These are phyloP conservation scores for Sisymbrium altissimum DNA, from an alignment of 345 rosid species.

Conservation along the genomic window DNA sequence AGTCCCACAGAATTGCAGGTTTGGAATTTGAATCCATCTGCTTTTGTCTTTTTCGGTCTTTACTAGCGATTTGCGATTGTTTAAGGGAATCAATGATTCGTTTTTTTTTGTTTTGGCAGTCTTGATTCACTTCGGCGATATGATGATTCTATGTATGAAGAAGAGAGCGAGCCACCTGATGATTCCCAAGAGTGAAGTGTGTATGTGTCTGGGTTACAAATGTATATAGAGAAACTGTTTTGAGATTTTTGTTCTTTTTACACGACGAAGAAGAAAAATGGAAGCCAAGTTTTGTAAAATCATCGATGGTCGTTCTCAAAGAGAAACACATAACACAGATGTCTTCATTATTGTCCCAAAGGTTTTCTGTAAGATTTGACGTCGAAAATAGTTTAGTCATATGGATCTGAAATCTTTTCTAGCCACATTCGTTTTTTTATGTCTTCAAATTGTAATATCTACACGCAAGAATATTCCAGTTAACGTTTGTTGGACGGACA, in stretches of 20 bases:
- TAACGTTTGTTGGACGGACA: background rate
- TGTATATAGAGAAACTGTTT: conserved; percentile 17
- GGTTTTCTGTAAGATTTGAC: background rate
- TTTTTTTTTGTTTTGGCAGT: conserved; percentile 30
- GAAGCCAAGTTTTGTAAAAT: conserved; percentile 5
- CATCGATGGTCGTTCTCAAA: background rate
- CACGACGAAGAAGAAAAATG: background rate
- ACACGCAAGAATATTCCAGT: background rate
- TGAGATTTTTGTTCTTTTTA: background rate
- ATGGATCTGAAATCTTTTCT: too few relatives aligned
- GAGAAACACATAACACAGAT: background rate
- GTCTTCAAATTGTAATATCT: background rate
- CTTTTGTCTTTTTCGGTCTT: background rate
- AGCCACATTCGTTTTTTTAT: too few relatives aligned
- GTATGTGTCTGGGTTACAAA: background rate
- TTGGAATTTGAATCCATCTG: background rate
- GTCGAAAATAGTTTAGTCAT: background rate
- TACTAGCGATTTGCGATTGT: background rate
- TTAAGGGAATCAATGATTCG: background rate
- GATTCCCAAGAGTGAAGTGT: conserved; percentile 25
- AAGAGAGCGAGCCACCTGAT: conserved; percentile 14
- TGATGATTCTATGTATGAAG: conserved; percentile 19
- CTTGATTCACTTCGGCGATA: conserved; percentile 42
- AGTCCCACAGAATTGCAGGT: conserved; percentile 90
- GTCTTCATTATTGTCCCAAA: background rate